These are phyloP conservation scores for Dianthus caryophyllus DNA, from an alignment of 148 eudicot species.

Conservation along the genomic window DNA sequence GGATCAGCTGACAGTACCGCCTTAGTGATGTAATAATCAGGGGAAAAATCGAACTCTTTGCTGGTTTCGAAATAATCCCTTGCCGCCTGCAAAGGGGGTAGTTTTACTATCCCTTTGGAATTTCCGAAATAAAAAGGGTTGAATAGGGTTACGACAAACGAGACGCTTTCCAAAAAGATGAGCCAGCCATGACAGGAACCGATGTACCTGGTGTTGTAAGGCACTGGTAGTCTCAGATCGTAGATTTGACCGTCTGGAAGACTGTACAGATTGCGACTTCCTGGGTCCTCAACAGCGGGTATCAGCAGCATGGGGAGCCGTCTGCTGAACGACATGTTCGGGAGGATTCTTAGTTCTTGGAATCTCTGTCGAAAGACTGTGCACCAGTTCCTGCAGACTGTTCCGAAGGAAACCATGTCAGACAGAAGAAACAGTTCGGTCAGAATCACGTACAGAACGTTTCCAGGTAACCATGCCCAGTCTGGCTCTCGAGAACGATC, in stretches of 20 bases:
- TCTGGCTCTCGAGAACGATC: conserved; percentile 2
- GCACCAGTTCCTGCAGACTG: conserved; percentile 4
- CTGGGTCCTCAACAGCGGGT: background rate
- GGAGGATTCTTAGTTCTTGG: background rate
- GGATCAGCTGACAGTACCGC: conserved; percentile 17
- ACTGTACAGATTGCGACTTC: conserved; percentile 18
- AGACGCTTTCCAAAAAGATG: conserved; percentile 6
- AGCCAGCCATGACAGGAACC: conserved; percentile 25
- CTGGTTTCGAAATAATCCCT: background rate
- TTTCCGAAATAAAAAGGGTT: conserved; percentile 20
- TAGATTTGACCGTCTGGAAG: conserved; percentile 1
- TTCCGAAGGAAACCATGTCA: conserved; percentile 8
- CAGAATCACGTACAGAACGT: background rate
- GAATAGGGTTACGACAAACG: conserved; percentile 15
- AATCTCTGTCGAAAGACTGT: conserved; percentile 5
- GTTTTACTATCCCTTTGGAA: conserved; percentile 7
- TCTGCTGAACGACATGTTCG: conserved; percentile 5
- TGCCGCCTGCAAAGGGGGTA: conserved; percentile 6
- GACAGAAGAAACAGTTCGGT: conserved; percentile 1
- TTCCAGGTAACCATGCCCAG: conserved; percentile 14
- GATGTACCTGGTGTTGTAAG: conserved; percentile 17
- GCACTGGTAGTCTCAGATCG: conserved; percentile 16
- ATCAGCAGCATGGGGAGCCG: conserved; percentile 13
- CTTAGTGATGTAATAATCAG: conserved; percentile 17
- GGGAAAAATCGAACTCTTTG: background rate